Conservation (phyloP, 768 basidiomycete genomes). For the Russula compacta region DNA sequence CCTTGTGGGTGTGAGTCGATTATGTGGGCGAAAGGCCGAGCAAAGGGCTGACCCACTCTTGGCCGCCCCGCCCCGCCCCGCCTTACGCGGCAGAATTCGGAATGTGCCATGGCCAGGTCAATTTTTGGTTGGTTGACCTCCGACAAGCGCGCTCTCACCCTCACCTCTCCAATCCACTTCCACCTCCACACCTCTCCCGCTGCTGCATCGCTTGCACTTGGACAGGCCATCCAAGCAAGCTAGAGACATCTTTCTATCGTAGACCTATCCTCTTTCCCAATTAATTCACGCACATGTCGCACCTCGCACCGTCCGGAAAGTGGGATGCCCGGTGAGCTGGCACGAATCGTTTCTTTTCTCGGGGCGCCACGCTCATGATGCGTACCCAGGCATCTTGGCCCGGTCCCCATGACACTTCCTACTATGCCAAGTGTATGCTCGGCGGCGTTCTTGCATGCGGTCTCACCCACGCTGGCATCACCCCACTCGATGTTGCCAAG, state of each 20-base stretch:
- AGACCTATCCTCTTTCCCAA: conserved; percentile 26
- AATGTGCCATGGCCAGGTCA: background rate
- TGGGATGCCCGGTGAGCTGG: conserved; percentile 62
- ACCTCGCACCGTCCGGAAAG: conserved; percentile 43
- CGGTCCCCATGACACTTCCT: conserved; percentile 63
- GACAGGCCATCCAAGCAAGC: conserved; percentile 29
- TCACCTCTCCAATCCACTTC: conserved; percentile 18
- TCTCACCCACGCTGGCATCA: conserved; percentile 80
- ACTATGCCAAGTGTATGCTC: conserved; percentile 82
- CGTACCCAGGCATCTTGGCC: conserved; percentile 46
- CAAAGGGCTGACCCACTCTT: background rate
- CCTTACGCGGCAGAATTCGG: conserved; percentile 2
- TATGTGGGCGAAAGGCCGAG: background rate
- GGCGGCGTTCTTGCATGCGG: conserved; percentile 85
- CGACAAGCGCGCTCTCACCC: conserved; percentile 3
- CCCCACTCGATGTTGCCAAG: conserved; percentile 81
- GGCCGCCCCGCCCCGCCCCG: background rate
- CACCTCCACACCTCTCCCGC: conserved; percentile 20
- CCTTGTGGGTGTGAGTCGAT: background rate
- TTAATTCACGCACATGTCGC: conserved; percentile 37
- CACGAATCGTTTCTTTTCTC: conserved; percentile 9
- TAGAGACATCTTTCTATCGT: conserved; percentile 25
- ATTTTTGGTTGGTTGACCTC: background rate
- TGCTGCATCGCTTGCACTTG: conserved; percentile 21
- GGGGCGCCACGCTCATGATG: background rate